Evolutionary conservation across 129 eudicot genomes (phyloP).

Genomic region (Ambrosia trifida): DNA sequence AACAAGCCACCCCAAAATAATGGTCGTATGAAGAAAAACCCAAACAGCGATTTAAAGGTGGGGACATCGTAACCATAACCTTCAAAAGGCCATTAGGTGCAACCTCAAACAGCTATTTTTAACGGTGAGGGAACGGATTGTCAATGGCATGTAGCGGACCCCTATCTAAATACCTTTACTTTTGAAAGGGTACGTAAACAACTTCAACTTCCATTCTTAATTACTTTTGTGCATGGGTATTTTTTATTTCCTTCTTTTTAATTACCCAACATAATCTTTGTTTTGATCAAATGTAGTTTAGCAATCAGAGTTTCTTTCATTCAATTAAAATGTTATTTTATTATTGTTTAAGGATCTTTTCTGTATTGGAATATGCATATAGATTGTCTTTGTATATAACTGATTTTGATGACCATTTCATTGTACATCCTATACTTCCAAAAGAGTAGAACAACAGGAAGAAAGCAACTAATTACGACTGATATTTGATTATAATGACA

Average conservation of each 20-base stretch:
- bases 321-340: background rate
- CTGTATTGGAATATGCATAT: conserved; percentile 14
- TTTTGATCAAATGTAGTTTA: conserved; percentile 16
- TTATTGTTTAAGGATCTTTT: conserved; percentile 14
- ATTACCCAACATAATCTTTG: conserved; percentile 13
- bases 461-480: background rate
- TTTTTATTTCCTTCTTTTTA: conserved; percentile 13
- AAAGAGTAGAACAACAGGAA: conserved; percentile 8
- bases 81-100: too few relatives aligned
- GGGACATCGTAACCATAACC: too few relatives aligned
- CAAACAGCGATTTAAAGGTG: too few relatives aligned
- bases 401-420: background rate
- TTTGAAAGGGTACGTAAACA: background rate
- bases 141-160: background rate
- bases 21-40: too few relatives aligned
- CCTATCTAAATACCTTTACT: conserved; percentile 1
- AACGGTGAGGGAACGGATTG: background rate
- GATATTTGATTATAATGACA: conserved; percentile 1
- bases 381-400: conserved; percentile 6
- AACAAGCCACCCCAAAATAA: too few relatives aligned
- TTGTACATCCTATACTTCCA: conserved; percentile 15
- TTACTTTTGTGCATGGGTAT: conserved; percentile 1
- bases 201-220: background rate
- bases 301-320: background rate
- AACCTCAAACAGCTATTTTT: too few relatives aligned